phyloP scores from a whole-genome alignment of 2,329 filamentous ascomycete species.

The Arthroderma sp. region DNA sequence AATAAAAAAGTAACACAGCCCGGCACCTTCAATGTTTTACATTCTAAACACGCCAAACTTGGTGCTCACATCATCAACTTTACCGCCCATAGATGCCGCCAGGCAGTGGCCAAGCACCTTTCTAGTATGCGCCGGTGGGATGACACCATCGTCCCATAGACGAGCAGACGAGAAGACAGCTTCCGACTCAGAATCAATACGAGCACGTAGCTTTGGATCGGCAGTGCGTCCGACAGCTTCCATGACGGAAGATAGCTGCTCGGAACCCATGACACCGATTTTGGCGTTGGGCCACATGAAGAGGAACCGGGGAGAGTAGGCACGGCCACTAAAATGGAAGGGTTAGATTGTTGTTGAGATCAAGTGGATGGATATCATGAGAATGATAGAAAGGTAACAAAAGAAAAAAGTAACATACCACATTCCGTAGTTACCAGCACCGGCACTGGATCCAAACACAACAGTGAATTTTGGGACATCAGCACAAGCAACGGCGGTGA shows the following conservation, averaged over 20 bases:
- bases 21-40: conserved; percentile 32
- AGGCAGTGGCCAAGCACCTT: conserved; percentile 60
- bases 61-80: conserved; percentile 40
- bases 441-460: conserved; percentile 83
- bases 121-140: conserved; percentile 63
- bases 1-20: not conserved
- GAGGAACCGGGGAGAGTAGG: conserved; percentile 79
- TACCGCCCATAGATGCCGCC: conserved; percentile 54
- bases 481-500: conserved; percentile 86
- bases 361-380: not conserved
- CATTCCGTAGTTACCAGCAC: conserved; percentile 97
- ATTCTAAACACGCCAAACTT: conserved; percentile 75
- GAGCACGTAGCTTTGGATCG: conserved; percentile 64
- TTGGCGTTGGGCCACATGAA: conserved; percentile 99
- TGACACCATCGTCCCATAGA: conserved; percentile 81
- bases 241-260: conserved; percentile 89
- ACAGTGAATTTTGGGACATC: conserved; percentile 95
- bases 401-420: conserved; percentile 39
- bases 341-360: conserved; percentile 2
- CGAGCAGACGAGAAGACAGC: conserved; percentile 77
- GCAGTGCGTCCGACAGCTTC: conserved; percentile 75
- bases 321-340: conserved; percentile 50
- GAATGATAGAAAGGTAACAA: not conserved
- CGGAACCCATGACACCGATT: conserved; percentile 89
- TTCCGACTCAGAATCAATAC: conserved; percentile 84